Evolutionary conservation across 495 filamentous ascomycete genomes (phyloP), one percentile per base, ranked within the genome.

Genomic region (Aspergillus taichungensis): DNA sequence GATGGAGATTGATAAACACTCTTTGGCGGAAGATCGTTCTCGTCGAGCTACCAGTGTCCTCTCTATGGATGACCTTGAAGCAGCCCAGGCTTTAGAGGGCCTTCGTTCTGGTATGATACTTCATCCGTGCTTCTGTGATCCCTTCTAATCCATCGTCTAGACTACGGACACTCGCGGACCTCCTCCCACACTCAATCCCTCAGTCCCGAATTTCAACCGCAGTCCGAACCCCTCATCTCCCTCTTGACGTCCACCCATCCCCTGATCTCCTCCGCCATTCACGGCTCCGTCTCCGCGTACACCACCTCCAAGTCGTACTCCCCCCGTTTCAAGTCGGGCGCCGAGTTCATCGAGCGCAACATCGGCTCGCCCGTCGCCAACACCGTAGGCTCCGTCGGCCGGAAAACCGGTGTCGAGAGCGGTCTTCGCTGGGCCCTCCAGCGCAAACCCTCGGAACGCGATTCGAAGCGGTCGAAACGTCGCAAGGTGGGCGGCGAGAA

Each of bases 41-140:
- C 66, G 62, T 57, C 64, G 68, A 51, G 67, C 67, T 30, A 60
- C 67, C 41, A 73, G 69, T 53, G 68, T 70, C 29, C 45, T 85
- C 35, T 87, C 80, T 37, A 78, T 91, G 52, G 88, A 95, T 54
- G 88, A 96, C 58, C 79, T 87, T 10, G 84, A 94, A 56, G 90
- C 88, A 27, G 89, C 88, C 29, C 88, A 95, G 66, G 88, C 90
- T 9, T 64, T 96, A 13, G 84, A 85, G 31, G 85, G 87, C 45
- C 74, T 96, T 42, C 80, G 86, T 62, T 81, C 86, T 56, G 87
- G 89, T 94, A 60, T 63, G 73, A 49, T 40, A 46, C 34, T 34
- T 41, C 32, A 55, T 55, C 34, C 54, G 33, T 24, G 18, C 1
- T 24, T 4, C 18, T 24, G 1, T 24, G 18, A 1, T 24, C 18